Base-by-base conservation (phyloP, 257 asterid species). In the Handroanthus guayacan region DNA sequence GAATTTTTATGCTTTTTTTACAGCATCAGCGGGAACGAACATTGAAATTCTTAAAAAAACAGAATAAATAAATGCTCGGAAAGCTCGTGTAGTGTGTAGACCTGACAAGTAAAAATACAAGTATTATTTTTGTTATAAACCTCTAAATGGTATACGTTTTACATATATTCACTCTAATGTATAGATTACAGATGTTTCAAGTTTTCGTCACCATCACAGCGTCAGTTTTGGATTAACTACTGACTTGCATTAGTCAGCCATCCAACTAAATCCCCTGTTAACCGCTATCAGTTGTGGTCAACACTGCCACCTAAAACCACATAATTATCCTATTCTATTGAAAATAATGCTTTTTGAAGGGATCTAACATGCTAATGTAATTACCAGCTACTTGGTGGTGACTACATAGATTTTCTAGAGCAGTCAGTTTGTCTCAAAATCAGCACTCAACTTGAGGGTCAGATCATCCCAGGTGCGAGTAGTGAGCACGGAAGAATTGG, bases 401-500 rank as follows among this genome's bases (percentile, higher is more conserved):
- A 56, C 63, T 47, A 8, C 60, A 20, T 10, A 45, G 62, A 55
- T 77, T 72, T 80, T 54, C 61, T 74, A 74, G 69, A 72, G 71
- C 75, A 25, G 41, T 36, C 16, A 43, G 56, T 69, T 82, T 45
- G 20, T 16, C 73, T 76, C 80, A 62, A 78, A 79, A 58, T 43
- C 43, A 67, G 64, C 56, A 36, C 76, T 17, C n/a, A 51, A 52
- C 17, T 54, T 18, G 14, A n/a, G 37, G 9, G 36, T 18, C n/a
- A 36, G 38, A 52, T 89, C 80, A 87, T 75, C 88, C 87, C 82
- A 89, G 56, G 45, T 41, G 45, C 5, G 45, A 41, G 45, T 41
- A 41, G 76, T 84, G 90, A 65, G 82, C 1, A 20, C 84, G 89
- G 71, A 95, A 95, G 67, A 89, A 89, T 9, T 86, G 84, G 87